A percentile compares a stretch with the other conserved stretches of the same genome.
These are phyloP conservation scores for Adansonia grandidieri DNA, from an alignment of 441 rosid species.

Conservation along the genomic window DNA sequence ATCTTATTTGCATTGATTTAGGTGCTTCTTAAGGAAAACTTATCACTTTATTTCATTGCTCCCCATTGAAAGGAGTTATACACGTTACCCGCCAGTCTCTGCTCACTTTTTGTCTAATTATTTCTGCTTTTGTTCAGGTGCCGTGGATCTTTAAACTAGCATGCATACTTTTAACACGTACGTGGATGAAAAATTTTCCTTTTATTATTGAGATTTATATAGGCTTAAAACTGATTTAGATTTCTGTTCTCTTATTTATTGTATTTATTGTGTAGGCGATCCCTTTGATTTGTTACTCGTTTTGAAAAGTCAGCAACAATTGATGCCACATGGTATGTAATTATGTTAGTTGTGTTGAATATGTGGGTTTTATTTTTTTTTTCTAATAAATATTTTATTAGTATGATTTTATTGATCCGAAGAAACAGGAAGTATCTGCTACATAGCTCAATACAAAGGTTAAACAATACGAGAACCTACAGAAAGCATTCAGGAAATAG, in stretches of 20 bases:
- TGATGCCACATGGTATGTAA: constrained; percentile 11
- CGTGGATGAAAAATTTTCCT: constrained; percentile 26
- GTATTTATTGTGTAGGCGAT: constrained; percentile 29
- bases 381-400: background rate
- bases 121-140: constrained; percentile 59
- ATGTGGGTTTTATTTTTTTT: background rate
- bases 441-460: background rate
- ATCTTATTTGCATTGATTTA: constrained; percentile 17
- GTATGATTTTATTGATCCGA: background rate
- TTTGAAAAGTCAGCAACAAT: constrained; percentile 11
- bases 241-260: constrained; percentile 12
- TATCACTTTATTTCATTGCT: background rate
- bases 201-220: constrained; percentile 17
- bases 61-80: background rate
- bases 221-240: background rate
- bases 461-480: constrained; percentile 2
- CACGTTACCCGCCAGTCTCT: constrained; percentile 11
- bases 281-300: constrained; percentile 7
- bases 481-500: background rate
- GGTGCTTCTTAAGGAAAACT: constrained; percentile 1
- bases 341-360: constrained; percentile 8
- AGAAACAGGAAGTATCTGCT: background rate
- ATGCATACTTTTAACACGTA: constrained; percentile 36
- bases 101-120: constrained; percentile 21
- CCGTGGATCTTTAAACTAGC: constrained; percentile 91